Base-by-base conservation (phyloP, 2,329 filamentous ascomycete genomes). In the Orbilia quercus region DNA sequence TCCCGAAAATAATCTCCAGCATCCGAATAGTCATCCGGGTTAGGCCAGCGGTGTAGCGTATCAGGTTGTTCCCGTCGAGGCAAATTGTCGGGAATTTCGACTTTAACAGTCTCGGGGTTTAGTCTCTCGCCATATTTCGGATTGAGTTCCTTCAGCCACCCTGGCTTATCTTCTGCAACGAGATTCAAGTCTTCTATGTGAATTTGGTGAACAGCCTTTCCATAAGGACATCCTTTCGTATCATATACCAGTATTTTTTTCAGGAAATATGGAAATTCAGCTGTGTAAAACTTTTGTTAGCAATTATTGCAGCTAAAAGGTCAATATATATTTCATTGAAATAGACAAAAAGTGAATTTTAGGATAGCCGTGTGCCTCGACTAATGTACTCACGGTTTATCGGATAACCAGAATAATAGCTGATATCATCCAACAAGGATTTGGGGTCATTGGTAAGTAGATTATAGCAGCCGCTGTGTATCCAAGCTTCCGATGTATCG, bases 341-440 rank as follows among this genome's bases (percentile, higher is more conserved):
- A 5, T 31, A 31, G 5, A 31, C 5, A 31, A 31, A 31, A 31
- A 9, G 9, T 31, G 5, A 31, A 9, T 31, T 9, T 31, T 5
- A 31, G 28, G n/a, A n/a, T 31, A 31, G 28, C 9, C 9, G 28
- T 5, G 9, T 5, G 4, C 4, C 28, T 31, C 4, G 28, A 31
- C n/a, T n/a, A 36, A 7, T 36, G 34, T 6, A 42, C 44, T 47
- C 18, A 47, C 44, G 44, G 44, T 47, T 47, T 11, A 47, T 23
- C 16, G 7, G 16, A 22, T 47, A 47, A 2, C 44, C 16, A 14
- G 44, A 20, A 23, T 47, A 47, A 23, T 22, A 47, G 7, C 6
- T 11, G 12, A 47, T 47, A 12, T 47, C 44, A 16, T 47, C 44
- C 16, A 47, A 23, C 20, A 47, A 12, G 5, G 7, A 47, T 11